These are phyloP conservation scores for Moniliophthora roreri DNA, from an alignment of 1,284 basidiomycete genomes.

Conservation along the genomic window DNA sequence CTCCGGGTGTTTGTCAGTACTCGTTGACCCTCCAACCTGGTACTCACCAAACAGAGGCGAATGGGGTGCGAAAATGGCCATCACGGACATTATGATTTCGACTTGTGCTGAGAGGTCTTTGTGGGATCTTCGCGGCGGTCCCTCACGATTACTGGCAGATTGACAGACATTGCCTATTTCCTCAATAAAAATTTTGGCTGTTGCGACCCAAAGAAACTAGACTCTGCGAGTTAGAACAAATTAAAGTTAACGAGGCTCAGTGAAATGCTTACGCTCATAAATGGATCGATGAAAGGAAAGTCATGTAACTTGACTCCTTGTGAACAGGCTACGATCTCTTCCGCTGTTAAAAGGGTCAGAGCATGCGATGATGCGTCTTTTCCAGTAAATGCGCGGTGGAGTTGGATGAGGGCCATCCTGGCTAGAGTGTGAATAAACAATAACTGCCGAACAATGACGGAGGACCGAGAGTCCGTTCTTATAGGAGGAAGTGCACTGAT, in stretches of 20 bases:
- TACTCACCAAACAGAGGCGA: too few species aligned
- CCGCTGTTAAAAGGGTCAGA: slow-evolving; percentile 5
- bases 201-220: slow-evolving; percentile 19
- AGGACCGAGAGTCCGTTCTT: neutral
- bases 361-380: slow-evolving; percentile 7
- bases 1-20: too few species aligned
- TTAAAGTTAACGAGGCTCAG: neutral
- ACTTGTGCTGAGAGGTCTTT: too few species aligned
- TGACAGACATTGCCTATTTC: slow-evolving; percentile 3
- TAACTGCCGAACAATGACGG: neutral
- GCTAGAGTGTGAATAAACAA: slow-evolving; percentile 9
- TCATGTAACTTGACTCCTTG: slow-evolving; percentile 9
- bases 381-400: slow-evolving; percentile 8
- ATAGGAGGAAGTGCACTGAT: slow-evolving; percentile 6
- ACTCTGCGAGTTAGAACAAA: neutral
- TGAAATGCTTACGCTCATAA: slow-evolving; percentile 21
- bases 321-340: slow-evolving; percentile 9
- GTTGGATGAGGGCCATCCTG: slow-evolving; percentile 6
- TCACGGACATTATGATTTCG: too few species aligned
- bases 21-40: too few species aligned
- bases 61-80: too few species aligned
- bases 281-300: slow-evolving; percentile 21
- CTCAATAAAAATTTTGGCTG: slow-evolving; percentile 19
- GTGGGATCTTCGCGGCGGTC: too few species aligned
- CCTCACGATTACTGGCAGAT: too few species aligned